Base-by-base conservation (phyloP, 176 grass and related monocot species). In the Carex cristatella region DNA sequence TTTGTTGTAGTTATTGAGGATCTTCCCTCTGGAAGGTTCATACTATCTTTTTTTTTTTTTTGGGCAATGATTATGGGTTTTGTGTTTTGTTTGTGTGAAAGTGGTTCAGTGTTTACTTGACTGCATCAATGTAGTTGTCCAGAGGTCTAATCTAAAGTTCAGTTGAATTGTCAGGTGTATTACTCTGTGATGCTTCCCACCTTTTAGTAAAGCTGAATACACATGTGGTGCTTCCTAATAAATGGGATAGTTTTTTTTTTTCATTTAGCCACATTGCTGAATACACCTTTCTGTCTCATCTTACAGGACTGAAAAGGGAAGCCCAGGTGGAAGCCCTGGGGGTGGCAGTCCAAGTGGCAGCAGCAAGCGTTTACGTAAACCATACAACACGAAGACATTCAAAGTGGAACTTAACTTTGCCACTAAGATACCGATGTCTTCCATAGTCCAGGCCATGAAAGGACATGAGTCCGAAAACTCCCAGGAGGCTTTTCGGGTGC, bases 381-480 rank as follows among this genome's bases (percentile, higher is more conserved):
- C 95, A 0, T 93, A 94, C 51, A 87, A 90, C 33, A 89, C 91
- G 0, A 98, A 94, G 44, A 90, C 92, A 0, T 98, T 93, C 12
- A 98, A 98, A 73, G 92, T 98, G 1, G 92, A 91, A 46, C 5
- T 94, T 0, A 86, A 67, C 64, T 93, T 84, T 71, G 95, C 95
- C 1, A 89, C 92, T 1, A 91, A 91, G 83, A 94, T 98, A 32
- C 92, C 95, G 10, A 94, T 98, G 91, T 84, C 85, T 67, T 90
- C 95, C 10, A 94, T 94, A 70, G 61, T 90, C 32, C 87, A 83
- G 69, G 95, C 92, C 33, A 87, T 98, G 72, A 94, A 80, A 51
- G 92, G 95, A 32, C 86, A 93, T 38, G 95, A 98, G 35, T 91
- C 84, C 0, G 92, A 98, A 60, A 89, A 98, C 16, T 94, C 89